phyloP scores from a whole-genome alignment of 73 alveolate species.

The Paramecium sonneborni region DNA sequence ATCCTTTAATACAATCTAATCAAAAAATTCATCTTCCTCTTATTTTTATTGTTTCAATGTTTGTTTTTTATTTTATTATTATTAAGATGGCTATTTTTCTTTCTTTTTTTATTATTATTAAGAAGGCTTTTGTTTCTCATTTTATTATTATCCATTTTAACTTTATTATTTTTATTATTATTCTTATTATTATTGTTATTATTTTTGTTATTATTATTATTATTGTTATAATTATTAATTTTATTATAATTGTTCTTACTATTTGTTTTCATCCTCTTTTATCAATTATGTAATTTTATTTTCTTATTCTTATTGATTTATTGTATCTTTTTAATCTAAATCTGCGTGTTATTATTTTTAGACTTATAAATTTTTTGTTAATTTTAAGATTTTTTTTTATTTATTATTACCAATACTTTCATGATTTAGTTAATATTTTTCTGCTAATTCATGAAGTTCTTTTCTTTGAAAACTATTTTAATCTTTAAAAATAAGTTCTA shows the following conservation, averaged over 20 bases:
- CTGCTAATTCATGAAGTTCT: constrained; percentile 74
- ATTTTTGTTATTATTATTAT: not conserved
- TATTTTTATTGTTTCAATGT: not conserved
- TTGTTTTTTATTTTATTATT: constrained; percentile 8
- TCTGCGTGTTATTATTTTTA: not conserved
- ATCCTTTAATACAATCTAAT: not conserved
- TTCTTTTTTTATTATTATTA: not conserved
- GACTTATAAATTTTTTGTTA: not conserved
- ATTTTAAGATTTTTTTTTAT: not conserved
- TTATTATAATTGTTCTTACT: not conserved
- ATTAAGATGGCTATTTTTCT: not conserved
- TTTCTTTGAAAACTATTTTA: constrained; percentile 72
- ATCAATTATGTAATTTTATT: not conserved
- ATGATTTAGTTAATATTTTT: constrained; percentile 67
- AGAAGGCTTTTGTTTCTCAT: not conserved
- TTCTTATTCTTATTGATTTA: not conserved
- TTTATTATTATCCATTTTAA: not conserved
- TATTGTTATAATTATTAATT: not conserved
- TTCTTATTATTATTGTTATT: not conserved
- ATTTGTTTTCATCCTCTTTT: not conserved
- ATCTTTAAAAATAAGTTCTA: constrained; percentile 37
- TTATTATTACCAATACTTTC: constrained; percentile 67
- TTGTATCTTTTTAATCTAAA: not conserved
- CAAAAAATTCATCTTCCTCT: constrained; percentile 61
- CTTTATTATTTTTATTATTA: not conserved